Evolutionary conservation across 2,329 filamentous ascomycete species (phyloP), one percentile per base, ranked within the genome.

Genomic region (Pseudogymnoascus sp.): DNA sequence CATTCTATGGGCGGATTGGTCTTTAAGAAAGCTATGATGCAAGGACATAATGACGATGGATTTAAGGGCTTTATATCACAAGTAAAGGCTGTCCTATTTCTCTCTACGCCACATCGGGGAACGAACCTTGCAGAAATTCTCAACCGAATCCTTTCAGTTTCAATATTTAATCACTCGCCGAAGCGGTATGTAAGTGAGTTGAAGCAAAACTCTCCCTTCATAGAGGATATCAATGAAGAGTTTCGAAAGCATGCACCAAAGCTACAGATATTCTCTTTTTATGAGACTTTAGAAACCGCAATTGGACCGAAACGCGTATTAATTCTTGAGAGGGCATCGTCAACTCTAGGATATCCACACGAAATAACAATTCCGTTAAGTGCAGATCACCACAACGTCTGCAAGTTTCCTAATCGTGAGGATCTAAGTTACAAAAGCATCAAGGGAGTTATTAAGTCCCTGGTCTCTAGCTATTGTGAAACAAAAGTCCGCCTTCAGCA

Each of bases 1-100:
- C 78, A 81, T 66, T 77, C 75, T 38, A 78, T 81, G 78, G 78
- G 79, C 0, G 79, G 78, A n/a, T 59, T 74, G 2, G 69, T 75
- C 2, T 64, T 71, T 10, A 75, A 74, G 34, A 67, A 73, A 63
- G 62, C 56, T 18, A 65, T 65, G 38, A 64, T 69, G n/a, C 63
- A 63, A 10, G 68, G 67, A 2, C 64, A 64, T 31, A 65, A 59
- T 67, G 73, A 76, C 50, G 65, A 70, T 8, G 64, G 63, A 6
- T 73, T 70, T 18, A 65, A 69, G 7, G 63, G 67, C 6, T 63
- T 77, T 4, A 72, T 73, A 4, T 62, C 62, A 8, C 67, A 73
- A 1, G 66, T 77, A 4, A 66, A 70, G 10, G 73, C 74, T 1
- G 72, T 79, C 5, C 69, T 76, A 61, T 79, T 79, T 63, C 69